Percentiles rank a stretch among this genome's conserved stretches.
Evolutionary conservation across 1,284 basidiomycete species (phyloP).

Genomic region (Malassezia psittaci): DNA sequence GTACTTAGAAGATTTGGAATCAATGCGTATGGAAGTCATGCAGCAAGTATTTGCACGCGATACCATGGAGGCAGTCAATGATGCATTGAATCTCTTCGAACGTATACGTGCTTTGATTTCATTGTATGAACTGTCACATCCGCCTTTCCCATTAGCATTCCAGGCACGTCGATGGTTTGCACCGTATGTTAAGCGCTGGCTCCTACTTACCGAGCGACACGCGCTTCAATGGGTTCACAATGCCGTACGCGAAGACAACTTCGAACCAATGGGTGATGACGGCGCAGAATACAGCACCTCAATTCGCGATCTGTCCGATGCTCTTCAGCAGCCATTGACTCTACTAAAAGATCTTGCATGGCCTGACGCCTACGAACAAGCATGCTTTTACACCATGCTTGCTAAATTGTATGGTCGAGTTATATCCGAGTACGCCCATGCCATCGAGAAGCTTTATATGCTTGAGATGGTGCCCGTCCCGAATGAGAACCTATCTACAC

Average conservation of each 20-base stretch:
- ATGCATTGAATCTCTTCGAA: constrained; percentile 64
- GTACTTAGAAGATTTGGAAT: constrained; percentile 61
- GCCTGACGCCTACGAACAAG: constrained; percentile 79
- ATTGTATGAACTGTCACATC: constrained; percentile 60
- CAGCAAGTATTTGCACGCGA: constrained; percentile 24
- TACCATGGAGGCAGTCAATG: constrained; percentile 21
- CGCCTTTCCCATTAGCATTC: constrained; percentile 51
- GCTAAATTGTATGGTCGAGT: constrained; percentile 78
- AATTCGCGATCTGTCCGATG: constrained; percentile 90
- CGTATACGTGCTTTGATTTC: constrained; percentile 62
- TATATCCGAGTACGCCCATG: constrained; percentile 80
- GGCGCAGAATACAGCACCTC: constrained; percentile 81
- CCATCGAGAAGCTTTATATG: constrained; percentile 79
- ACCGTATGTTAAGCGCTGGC: constrained; percentile 78
- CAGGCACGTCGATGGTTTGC: constrained; percentile 60
- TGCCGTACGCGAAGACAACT: constrained; percentile 34
- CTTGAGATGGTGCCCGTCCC: constrained; percentile 71
- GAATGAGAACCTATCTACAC: not conserved
- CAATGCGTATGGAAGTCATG: constrained; percentile 37
- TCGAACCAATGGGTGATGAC: constrained; percentile 57
- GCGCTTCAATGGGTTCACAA: constrained; percentile 75
- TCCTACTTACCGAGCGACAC: constrained; percentile 77
- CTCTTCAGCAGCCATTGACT: constrained; percentile 75
- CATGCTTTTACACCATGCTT: constrained; percentile 69
- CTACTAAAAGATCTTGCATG: constrained; percentile 82